These are phyloP conservation scores for Lichtheimia corymbifera DNA, from an alignment of 371 early-diverging fungal species.

Conservation along the genomic window DNA sequence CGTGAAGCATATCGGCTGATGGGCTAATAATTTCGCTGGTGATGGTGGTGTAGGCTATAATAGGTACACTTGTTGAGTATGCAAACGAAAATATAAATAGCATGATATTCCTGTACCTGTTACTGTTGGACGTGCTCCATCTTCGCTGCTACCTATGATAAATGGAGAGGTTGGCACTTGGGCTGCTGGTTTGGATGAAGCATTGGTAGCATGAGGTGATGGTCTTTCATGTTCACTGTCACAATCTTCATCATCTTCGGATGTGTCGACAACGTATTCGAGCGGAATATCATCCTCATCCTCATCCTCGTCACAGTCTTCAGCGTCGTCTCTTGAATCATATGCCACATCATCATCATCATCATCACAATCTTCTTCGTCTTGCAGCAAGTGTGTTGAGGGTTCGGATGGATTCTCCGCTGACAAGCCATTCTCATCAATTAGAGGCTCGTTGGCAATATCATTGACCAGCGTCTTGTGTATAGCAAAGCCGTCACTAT, in stretches of 20 bases:
- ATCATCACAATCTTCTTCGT: neutral
- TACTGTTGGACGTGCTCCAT: neutral
- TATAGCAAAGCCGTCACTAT: too few relatives aligned
- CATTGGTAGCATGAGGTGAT: too few relatives aligned
- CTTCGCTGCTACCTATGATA: neutral
- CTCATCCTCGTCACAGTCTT: neutral
- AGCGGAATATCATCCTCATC: neutral
- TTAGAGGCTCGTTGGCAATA: too few relatives aligned
- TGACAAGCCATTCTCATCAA: too few relatives aligned
- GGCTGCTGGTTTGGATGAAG: too few relatives aligned
- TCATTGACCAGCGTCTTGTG: too few relatives aligned
- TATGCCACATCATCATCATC: slow-evolving; percentile 2
- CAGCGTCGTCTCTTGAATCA: neutral
- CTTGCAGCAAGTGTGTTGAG: too few relatives aligned
- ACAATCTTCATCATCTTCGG: slow-evolving; percentile 2
- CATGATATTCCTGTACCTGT: too few relatives aligned
- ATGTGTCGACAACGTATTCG: neutral
- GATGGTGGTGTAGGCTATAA: neutral
- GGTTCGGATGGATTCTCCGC: too few relatives aligned
- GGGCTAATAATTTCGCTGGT: neutral
- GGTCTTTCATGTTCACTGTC: neutral
- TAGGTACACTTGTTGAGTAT: too few relatives aligned
- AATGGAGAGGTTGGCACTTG: too few relatives aligned
- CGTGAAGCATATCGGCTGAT: neutral
- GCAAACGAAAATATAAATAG: too few relatives aligned